These are phyloP conservation scores for Clarireedia homoeocarpa DNA, from an alignment of 2,329 filamentous ascomycete species.

Conservation along the genomic window DNA sequence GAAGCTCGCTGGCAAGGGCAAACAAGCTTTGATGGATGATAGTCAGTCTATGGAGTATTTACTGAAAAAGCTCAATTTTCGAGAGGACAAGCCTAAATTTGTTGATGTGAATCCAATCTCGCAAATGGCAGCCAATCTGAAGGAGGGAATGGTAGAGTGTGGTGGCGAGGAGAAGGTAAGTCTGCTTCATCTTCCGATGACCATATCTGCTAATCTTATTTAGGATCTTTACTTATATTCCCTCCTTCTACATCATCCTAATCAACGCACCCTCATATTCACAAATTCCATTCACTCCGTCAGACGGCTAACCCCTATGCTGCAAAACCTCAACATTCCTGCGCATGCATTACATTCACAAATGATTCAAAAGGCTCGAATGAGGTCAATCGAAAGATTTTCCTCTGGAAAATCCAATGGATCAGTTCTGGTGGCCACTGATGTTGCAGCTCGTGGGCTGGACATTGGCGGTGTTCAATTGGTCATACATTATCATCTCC, in stretches of 20 bases:
- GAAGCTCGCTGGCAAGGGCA: conserved; percentile 70
- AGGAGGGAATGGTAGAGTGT: conserved; percentile 88
- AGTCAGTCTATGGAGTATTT: conserved; percentile 89
- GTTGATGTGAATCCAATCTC: conserved; percentile 84
- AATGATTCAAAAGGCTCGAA: conserved; percentile 91
- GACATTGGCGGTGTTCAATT: conserved; percentile 87
- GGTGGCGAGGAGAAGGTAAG: conserved; percentile 81
- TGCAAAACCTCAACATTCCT: conserved; percentile 73
- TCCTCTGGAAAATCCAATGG: conserved; percentile 48
- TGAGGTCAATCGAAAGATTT: conserved; percentile 90
- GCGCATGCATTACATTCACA: conserved; percentile 79
- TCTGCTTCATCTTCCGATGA: conserved; percentile 3
- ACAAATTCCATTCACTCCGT: conserved; percentile 94
- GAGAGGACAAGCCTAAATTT: conserved; percentile 76
- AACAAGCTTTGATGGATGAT: conserved; percentile 56
- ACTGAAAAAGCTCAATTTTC: conserved; percentile 81
- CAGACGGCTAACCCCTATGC: conserved; percentile 73
- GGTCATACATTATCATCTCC: conserved; percentile 92
- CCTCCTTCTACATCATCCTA: conserved; percentile 73
- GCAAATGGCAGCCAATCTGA: conserved; percentile 80
- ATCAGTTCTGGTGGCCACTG: conserved; percentile 80
- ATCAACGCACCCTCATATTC: conserved; percentile 78
- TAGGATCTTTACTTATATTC: conserved; percentile 90
- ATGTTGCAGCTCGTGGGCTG: conserved; percentile 86
- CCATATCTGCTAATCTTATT: conserved; percentile 16